These are phyloP conservation scores for Fusarium buxicola DNA, from an alignment of 2,329 filamentous ascomycete genomes.

Conservation along the genomic window DNA sequence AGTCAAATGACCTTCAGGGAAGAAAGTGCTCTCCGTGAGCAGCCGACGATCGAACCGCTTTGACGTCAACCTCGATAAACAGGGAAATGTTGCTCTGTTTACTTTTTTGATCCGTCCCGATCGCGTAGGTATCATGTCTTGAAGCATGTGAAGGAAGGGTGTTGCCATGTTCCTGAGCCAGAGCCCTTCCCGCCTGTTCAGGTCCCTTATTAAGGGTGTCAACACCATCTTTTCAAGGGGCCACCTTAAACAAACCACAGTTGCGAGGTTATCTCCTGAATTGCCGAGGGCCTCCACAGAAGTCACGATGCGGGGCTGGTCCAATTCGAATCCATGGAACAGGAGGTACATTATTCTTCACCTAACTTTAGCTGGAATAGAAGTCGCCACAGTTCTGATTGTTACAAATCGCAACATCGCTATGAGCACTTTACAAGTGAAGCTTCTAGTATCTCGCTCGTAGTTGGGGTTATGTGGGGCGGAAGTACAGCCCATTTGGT, in stretches of 20 bases:
- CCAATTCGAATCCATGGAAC: too few species aligned
- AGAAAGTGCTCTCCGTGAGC: slow-evolving; percentile 13
- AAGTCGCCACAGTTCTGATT: too few species aligned
- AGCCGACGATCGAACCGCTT: slow-evolving; percentile 37
- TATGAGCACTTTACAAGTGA: too few species aligned
- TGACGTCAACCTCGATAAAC: slow-evolving; percentile 28
- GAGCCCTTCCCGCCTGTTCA: slow-evolving; percentile 23
- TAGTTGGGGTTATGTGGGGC: too few species aligned
- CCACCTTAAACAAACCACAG: background rate
- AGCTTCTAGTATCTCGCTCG: too few species aligned
- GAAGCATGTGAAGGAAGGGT: slow-evolving; percentile 12
- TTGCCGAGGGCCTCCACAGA: too few species aligned
- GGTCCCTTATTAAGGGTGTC: slow-evolving; percentile 29
- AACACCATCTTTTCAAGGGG: slow-evolving; percentile 33
- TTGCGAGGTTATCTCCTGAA: too few species aligned
- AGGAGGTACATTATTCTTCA: too few species aligned
- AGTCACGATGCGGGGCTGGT: too few species aligned
- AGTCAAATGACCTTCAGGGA: slow-evolving; percentile 27
- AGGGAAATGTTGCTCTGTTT: slow-evolving; percentile 16
- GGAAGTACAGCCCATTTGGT: too few species aligned
- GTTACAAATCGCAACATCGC: too few species aligned
- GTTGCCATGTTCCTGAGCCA: slow-evolving; percentile 19
- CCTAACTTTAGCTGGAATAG: too few species aligned
- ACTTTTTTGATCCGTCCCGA: background rate
- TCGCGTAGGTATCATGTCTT: background rate